A percentile compares a stretch with the other conserved stretches of the same genome.
These are phyloP conservation scores for Colletotrichum sp. DNA, from an alignment of 2,329 filamentous ascomycete genomes.

Conservation along the genomic window DNA sequence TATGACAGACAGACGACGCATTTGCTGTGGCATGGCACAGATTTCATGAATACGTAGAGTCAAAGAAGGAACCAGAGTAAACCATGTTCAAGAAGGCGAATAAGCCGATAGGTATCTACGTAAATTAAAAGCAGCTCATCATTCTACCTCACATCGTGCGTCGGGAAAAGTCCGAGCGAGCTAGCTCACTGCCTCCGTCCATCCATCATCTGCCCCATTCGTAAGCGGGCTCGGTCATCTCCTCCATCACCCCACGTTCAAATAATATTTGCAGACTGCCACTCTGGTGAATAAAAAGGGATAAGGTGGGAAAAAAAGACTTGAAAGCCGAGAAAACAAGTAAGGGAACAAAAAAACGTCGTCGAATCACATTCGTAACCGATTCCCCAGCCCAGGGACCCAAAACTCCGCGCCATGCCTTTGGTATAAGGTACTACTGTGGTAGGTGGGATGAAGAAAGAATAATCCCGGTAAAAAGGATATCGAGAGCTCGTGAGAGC, in stretches of 20 bases:
- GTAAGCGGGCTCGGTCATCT: not conserved
- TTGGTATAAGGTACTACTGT: slow-evolving; percentile 20
- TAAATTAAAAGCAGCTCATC: not conserved
- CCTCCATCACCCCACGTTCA: not conserved
- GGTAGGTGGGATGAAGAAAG: not conserved
- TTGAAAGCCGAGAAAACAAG: not conserved
- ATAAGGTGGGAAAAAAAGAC: not conserved
- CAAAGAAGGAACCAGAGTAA: not conserved
- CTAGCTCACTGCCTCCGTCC: not conserved
- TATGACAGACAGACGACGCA: not conserved
- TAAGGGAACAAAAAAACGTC: not conserved
- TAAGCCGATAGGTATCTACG: not conserved
- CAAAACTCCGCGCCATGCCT: slow-evolving; percentile 25
- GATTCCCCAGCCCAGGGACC: slow-evolving; percentile 1
- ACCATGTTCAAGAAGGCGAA: not conserved
- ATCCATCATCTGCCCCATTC: not conserved
- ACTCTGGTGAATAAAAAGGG: not conserved
- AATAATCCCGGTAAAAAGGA: slow-evolving; percentile 9
- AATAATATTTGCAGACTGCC: not conserved
- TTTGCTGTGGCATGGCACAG: not conserved
- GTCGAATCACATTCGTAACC: slow-evolving; percentile 14
- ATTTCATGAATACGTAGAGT: not conserved
- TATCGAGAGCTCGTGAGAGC: slow-evolving; percentile 17
- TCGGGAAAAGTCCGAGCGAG: not conserved
- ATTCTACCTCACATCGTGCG: not conserved